phyloP scores from a whole-genome alignment of 2,329 filamentous ascomycete genomes.

The Colletotrichum tanaceti region DNA sequence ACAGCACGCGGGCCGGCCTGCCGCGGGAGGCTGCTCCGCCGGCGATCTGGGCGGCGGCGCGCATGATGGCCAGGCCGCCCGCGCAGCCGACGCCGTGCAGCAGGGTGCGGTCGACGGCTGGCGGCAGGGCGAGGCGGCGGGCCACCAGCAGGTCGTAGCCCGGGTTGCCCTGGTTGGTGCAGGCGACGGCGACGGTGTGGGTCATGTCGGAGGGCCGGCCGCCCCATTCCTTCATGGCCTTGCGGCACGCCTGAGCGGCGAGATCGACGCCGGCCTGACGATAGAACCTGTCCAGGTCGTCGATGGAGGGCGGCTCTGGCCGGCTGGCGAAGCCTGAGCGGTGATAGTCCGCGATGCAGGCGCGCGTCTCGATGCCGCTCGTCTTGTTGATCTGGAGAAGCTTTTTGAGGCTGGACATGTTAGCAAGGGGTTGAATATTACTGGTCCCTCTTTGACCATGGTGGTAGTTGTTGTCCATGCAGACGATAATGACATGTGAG shows the following conservation, averaged over 20 bases:
- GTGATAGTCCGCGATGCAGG: slow-evolving; percentile 6
- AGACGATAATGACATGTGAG: too few relatives aligned
- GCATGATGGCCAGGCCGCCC: slow-evolving; percentile 47
- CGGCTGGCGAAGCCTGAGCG: slow-evolving; percentile 5
- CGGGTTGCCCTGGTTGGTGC: slow-evolving; percentile 52
- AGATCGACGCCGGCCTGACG: slow-evolving; percentile 47
- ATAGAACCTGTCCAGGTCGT: slow-evolving; percentile 46
- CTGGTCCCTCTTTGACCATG: too few relatives aligned
- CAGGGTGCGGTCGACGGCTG: slow-evolving; percentile 48
- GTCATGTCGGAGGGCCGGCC: slow-evolving; percentile 47
- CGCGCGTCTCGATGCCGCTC: slow-evolving; percentile 19
- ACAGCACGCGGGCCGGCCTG: slow-evolving; percentile 42
- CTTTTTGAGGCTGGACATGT: neutral
- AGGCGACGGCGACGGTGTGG: slow-evolving; percentile 51
- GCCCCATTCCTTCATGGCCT: slow-evolving; percentile 48
- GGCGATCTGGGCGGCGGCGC: slow-evolving; percentile 42
- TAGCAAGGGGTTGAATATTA: too few relatives aligned
- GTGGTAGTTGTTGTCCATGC: too few relatives aligned
- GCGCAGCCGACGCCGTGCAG: slow-evolving; percentile 54
- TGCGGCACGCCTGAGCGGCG: slow-evolving; percentile 47
- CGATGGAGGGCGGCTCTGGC: slow-evolving; percentile 37
- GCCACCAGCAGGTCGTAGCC: slow-evolving; percentile 52
- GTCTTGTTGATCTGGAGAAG: neutral
- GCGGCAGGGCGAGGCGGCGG: slow-evolving; percentile 46
- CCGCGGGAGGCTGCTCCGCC: slow-evolving; percentile 36